Conservation (phyloP, 2,329 filamentous ascomycete genomes). For the Lojkania enalia region DNA sequence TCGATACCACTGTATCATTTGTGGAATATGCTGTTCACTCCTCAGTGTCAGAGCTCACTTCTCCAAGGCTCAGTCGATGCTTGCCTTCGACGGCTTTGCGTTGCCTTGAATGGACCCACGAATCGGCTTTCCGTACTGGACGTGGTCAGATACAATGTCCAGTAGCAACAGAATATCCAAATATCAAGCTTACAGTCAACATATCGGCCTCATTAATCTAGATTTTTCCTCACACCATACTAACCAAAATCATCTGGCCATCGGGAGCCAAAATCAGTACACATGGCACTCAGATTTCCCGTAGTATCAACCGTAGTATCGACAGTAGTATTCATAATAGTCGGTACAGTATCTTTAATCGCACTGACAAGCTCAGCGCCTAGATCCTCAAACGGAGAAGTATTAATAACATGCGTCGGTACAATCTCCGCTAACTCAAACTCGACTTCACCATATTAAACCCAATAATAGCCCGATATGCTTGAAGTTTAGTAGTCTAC, state of each 20-base stretch:
- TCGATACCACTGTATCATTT: conserved; percentile 55
- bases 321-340: conserved; percentile 52
- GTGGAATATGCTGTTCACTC: conserved; percentile 46
- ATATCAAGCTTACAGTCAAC: conserved; percentile 49
- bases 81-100: conserved; percentile 40
- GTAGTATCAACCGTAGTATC: conserved; percentile 57
- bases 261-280: conserved; percentile 49
- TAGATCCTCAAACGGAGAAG: conserved; percentile 20
- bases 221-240: conserved; percentile 50
- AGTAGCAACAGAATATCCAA: neutral
- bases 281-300: conserved; percentile 48
- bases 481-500: conserved; percentile 50
- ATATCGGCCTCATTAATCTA: conserved; percentile 49
- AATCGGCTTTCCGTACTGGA: conserved; percentile 49
- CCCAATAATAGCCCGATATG: conserved; percentile 42
- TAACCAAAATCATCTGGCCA: conserved; percentile 57
- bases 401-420: conserved; percentile 46
- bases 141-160: conserved; percentile 1
- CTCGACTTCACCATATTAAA: conserved; percentile 41
- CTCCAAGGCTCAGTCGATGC: neutral
- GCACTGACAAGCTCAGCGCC: conserved; percentile 36
- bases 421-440: conserved; percentile 46
- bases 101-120: conserved; percentile 55
- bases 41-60: neutral
- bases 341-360: conserved; percentile 38